Conservation (phyloP, 2,329 filamentous ascomycete species). For the Arthroderma sp. region DNA sequence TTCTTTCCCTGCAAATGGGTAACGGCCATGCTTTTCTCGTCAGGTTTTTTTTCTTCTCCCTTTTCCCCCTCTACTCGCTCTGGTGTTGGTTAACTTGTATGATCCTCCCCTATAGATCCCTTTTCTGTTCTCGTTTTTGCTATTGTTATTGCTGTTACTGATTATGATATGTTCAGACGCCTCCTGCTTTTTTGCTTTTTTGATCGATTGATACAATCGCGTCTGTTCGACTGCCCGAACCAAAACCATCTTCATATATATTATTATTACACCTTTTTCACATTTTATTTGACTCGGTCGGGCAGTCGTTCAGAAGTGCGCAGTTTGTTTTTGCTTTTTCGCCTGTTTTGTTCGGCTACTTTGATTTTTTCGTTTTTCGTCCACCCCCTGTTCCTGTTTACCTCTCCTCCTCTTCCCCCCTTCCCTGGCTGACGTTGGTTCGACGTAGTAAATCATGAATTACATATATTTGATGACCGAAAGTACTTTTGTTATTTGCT, state of each 20-base stretch:
- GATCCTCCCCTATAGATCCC: not conserved
- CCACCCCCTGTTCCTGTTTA: not conserved
- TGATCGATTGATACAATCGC: constrained; percentile 35
- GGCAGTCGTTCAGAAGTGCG: constrained; percentile 33
- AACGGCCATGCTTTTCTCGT: not conserved
- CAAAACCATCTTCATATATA: constrained; percentile 13
- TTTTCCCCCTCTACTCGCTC: not conserved
- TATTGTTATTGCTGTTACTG: constrained; percentile 5
- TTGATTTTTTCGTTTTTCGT: constrained; percentile 13
- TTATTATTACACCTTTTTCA: constrained; percentile 9
- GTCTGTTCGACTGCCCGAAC: constrained; percentile 26
- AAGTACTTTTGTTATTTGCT: not conserved
- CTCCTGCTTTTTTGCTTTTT: constrained; percentile 8
- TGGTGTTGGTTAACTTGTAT: not conserved
- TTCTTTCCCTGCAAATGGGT: not conserved
- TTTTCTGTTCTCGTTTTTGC: constrained; percentile 1
- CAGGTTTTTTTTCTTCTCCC: not conserved
- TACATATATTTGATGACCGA: too few species aligned
- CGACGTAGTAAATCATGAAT: too few species aligned
- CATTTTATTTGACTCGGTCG: constrained; percentile 14
- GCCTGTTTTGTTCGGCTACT: constrained; percentile 3
- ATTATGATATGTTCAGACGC: constrained; percentile 5
- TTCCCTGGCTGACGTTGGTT: not conserved
- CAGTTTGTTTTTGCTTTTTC: constrained; percentile 20
- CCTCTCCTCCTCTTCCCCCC: not conserved